Base-by-base conservation (phyloP, 1,139 yeast species). In the Nadsonia commutata region DNA sequence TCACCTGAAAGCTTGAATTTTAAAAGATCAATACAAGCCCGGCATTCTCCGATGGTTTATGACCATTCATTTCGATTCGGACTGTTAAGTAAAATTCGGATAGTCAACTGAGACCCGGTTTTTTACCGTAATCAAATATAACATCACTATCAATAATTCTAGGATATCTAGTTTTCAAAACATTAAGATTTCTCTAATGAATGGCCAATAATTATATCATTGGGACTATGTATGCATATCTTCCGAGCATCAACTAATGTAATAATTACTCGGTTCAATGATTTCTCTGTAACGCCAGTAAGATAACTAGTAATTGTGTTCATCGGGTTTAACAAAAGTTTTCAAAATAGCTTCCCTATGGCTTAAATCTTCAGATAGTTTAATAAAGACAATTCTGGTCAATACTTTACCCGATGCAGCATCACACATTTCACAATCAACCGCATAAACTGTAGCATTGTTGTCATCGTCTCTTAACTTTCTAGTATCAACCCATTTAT, bases 371-470 rank as follows among this genome's bases (percentile, higher is more conserved):
- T n/a, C 74, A 33, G 76, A 67, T 53, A 75, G 76, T 56, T 83
- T 76, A 2, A 85, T 71, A 17, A 90, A 53, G 1, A 95, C 82
- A 1, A 84, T 76, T 46, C 97, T 67, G 0, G 97, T 78, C 38
- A 88, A 65, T 2, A 77, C 95, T 40, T 71, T 68, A 0, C 84
- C 85, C 1, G 56, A 50, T 0, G 64, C 72, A 0, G 90, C 64
- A 45, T 70, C 64, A 57, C 95, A 85, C 83, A 90, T 90, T 61
- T 90, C 98, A 64, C 98, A 90, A 62, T 90, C 98, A 19, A 90
- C 54, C 0, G 94, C 93, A 63, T 74, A 84, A 0, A 81, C 76
- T 43, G 68, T 76, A 3, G 80, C 71, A 0, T 76, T 78, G 2
- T 65, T 73, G 18, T 45, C 48, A 31, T 45, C 46, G 18, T 41